phyloP scores from a whole-genome alignment of 306 rosid species.

The Cercis canadensis region DNA sequence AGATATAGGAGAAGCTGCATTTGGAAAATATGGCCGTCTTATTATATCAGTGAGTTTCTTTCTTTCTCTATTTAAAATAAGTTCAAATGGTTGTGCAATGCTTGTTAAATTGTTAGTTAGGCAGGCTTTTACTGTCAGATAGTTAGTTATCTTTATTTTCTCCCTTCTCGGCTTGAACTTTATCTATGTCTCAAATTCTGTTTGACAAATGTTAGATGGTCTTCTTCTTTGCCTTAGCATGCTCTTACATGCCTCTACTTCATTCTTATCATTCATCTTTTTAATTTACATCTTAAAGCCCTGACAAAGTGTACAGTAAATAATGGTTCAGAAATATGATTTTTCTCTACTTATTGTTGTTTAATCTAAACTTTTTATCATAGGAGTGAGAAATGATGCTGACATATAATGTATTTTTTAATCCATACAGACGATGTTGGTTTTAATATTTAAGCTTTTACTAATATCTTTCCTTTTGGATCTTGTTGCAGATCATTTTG shows the following conservation, averaged over 20 bases:
- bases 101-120: slow-evolving; percentile 11
- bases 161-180: background rate
- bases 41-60: slow-evolving; percentile 65
- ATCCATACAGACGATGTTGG: background rate
- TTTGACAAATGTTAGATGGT: background rate
- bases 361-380: background rate
- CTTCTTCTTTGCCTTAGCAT: background rate
- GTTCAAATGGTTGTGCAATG: slow-evolving; percentile 10
- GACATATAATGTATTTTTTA: background rate
- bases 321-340: background rate
- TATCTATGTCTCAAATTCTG: background rate
- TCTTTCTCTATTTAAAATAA: slow-evolving; percentile 21
- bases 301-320: background rate
- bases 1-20: slow-evolving; percentile 91
- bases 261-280: slow-evolving; percentile 7
- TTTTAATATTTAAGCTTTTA: slow-evolving; percentile 24
- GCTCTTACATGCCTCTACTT: slow-evolving; percentile 13
- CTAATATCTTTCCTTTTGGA: slow-evolving; percentile 38
- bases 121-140: slow-evolving; percentile 2
- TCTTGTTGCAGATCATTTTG: slow-evolving; percentile 67
- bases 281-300: slow-evolving; percentile 3
- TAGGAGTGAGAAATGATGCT: slow-evolving; percentile 19
- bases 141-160: no score
- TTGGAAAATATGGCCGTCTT: slow-evolving; percentile 76
- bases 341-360: background rate